Conservation (phyloP, 106 monocot species). For the Iris macrosiphon region DNA sequence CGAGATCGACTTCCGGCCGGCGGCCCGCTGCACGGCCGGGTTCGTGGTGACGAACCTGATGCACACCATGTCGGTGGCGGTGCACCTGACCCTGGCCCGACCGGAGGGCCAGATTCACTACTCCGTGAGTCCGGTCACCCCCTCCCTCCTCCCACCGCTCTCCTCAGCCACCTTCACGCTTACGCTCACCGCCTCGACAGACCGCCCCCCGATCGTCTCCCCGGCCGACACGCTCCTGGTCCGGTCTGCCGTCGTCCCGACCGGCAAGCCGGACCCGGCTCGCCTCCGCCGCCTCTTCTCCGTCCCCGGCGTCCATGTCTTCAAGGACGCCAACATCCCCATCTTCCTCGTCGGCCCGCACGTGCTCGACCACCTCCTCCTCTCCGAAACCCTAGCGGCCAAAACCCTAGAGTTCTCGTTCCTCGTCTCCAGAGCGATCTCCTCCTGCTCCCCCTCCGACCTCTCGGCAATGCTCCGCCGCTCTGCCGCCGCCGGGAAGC, state of each 20-base stretch:
- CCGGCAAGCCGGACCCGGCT: background rate
- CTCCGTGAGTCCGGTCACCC: conserved; percentile 2
- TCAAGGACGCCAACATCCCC: conserved; percentile 16
- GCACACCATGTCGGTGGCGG: background rate
- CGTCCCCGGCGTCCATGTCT: conserved; percentile 9
- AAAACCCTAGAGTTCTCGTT: background rate
- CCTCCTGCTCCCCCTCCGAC: conserved; percentile 9
- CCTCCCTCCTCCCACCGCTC: conserved; percentile 13
- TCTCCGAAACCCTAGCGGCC: background rate
- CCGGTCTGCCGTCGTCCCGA: conserved; percentile 4
- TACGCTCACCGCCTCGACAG: conserved; percentile 7
- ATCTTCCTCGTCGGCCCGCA: conserved; percentile 13
- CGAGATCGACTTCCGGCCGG: background rate
- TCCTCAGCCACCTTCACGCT: conserved; percentile 14
- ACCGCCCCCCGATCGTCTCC: conserved; percentile 6
- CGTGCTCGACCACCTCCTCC: conserved; percentile 6
- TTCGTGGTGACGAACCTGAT: background rate
- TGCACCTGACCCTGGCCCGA: background rate
- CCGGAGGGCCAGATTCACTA: conserved; percentile 7
- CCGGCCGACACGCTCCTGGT: conserved; percentile 11
- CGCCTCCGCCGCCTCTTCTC: conserved; percentile 10
- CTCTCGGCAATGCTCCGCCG: conserved; percentile 14
- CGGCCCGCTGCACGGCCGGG: conserved; percentile 1
- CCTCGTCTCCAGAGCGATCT: background rate
- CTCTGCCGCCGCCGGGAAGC: conserved; percentile 5